A percentile compares a stretch with the other conserved stretches of the same genome.
Evolutionary conservation across 805 yeast genomes (phyloP).

Genomic region (Danielozyma ontarioensis): DNA sequence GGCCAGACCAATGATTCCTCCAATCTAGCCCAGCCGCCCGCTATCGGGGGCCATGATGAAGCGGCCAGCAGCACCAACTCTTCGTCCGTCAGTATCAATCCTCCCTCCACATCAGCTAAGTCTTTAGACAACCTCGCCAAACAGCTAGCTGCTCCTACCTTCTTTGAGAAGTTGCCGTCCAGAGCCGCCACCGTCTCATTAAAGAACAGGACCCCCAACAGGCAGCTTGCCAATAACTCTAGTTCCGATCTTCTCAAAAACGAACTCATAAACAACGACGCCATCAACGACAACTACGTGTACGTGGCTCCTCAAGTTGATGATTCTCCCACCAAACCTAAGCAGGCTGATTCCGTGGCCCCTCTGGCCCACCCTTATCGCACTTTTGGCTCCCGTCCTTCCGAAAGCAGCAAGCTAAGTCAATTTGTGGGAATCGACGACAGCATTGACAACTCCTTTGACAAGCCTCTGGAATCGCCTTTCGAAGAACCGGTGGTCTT

Average conservation of each 20-base stretch:
- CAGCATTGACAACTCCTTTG: neutral
- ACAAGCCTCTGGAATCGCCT: neutral
- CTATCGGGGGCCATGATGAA: too few relatives aligned
- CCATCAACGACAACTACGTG: slow-evolving; percentile 29
- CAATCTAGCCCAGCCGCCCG: neutral
- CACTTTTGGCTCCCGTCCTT: neutral
- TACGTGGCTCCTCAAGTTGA: slow-evolving; percentile 11
- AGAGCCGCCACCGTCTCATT: slow-evolving; percentile 21
- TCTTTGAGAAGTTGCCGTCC: slow-evolving; percentile 35
- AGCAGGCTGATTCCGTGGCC: too few relatives aligned
- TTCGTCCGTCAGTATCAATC: neutral
- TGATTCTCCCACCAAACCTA: too few relatives aligned
- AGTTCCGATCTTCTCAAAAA: slow-evolving; percentile 18
- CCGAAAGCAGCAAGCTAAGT: too few relatives aligned
- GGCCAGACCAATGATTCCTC: neutral
- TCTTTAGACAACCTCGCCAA: slow-evolving; percentile 36
- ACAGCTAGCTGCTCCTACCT: slow-evolving; percentile 29
- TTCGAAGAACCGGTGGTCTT: neutral
- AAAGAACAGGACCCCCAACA: slow-evolving; percentile 9
- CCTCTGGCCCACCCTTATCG: slow-evolving; percentile 7
- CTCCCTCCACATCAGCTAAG: neutral
- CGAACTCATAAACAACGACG: slow-evolving; percentile 12
- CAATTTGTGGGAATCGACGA: too few relatives aligned
- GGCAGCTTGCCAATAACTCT: slow-evolving; percentile 15
- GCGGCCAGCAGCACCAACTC: neutral